Percentiles rank a stretch among this genome's conserved stretches.
phyloP scores from a whole-genome alignment of 495 filamentous ascomycete species.

The Talaromyces adpressus region DNA sequence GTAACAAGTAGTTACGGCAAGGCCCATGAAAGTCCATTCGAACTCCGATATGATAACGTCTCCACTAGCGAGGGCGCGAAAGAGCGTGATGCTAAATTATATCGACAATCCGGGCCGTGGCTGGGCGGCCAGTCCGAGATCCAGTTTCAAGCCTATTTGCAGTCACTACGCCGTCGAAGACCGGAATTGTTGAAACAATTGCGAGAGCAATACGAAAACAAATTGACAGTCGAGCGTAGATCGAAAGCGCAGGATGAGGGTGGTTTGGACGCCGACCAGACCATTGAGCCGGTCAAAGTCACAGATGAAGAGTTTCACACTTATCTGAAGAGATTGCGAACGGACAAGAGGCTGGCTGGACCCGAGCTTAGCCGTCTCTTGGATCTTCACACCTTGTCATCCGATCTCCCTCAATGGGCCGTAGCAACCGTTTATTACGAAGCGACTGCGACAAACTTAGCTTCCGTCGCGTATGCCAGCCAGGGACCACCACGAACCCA shows the following conservation, averaged over 20 bases:
- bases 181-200: conserved; percentile 57
- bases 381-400: conserved; percentile 36
- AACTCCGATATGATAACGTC: conserved; percentile 40
- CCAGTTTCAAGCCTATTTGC: conserved; percentile 63
- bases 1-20: neutral
- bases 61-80: conserved; percentile 24
- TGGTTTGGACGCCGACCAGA: conserved; percentile 23
- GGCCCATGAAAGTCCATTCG: conserved; percentile 43
- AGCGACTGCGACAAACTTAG: conserved; percentile 29
- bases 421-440: conserved; percentile 25
- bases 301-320: conserved; percentile 52
- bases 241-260: conserved; percentile 42
- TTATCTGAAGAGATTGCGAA: conserved; percentile 54
- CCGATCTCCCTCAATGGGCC: conserved; percentile 29
- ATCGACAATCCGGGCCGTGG: conserved; percentile 63
- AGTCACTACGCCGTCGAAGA: conserved; percentile 52
- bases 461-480: conserved; percentile 43
- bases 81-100: conserved; percentile 28
- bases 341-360: conserved; percentile 40
- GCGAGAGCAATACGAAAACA: conserved; percentile 30
- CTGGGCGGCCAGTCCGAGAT: conserved; percentile 65
- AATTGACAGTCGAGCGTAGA: conserved; percentile 34
- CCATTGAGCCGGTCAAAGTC: conserved; percentile 30
- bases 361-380: conserved; percentile 41
- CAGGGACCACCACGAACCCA: conserved; percentile 75